A percentile compares a stretch with the other conserved stretches of the same genome.
Evolutionary conservation across 2,329 filamentous ascomycete species (phyloP).

Genomic region (Metarhizium robertsii): DNA sequence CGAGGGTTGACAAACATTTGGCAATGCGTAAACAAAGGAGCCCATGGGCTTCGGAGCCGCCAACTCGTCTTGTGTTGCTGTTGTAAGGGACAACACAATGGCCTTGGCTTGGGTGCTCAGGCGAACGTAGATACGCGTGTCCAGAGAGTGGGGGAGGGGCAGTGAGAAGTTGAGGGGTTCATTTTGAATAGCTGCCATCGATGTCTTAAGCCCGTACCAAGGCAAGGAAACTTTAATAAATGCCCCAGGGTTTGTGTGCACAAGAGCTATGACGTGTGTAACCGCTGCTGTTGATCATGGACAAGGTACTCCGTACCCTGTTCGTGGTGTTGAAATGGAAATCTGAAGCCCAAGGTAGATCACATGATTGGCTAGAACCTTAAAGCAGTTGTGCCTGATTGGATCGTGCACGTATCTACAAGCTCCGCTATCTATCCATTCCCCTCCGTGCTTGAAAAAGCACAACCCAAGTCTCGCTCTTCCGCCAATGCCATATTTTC

Average conservation of each 20-base stretch:
- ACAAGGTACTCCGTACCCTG: background rate
- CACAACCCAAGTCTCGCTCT: background rate
- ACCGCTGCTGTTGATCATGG: background rate
- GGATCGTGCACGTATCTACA: background rate
- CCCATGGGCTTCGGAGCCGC: constrained; percentile 53
- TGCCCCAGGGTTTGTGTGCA: background rate
- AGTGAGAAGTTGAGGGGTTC: constrained; percentile 35
- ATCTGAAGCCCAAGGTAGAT: background rate
- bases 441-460: background rate
- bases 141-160: constrained; percentile 48
- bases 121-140: constrained; percentile 52
- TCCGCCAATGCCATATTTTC: background rate
- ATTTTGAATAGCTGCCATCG: background rate
- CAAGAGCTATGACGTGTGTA: background rate
- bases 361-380: constrained; percentile 10
- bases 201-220: background rate
- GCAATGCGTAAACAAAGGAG: constrained; percentile 89
- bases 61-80: constrained; percentile 43
- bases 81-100: constrained; percentile 52
- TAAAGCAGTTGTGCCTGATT: background rate
- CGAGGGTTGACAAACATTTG: constrained; percentile 53
- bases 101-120: constrained; percentile 49
- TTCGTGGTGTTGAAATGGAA: background rate
- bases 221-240: background rate
- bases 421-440: constrained; percentile 2